These are phyloP conservation scores for Termitomyces sp. DNA, from an alignment of 768 basidiomycete species.

Conservation along the genomic window DNA sequence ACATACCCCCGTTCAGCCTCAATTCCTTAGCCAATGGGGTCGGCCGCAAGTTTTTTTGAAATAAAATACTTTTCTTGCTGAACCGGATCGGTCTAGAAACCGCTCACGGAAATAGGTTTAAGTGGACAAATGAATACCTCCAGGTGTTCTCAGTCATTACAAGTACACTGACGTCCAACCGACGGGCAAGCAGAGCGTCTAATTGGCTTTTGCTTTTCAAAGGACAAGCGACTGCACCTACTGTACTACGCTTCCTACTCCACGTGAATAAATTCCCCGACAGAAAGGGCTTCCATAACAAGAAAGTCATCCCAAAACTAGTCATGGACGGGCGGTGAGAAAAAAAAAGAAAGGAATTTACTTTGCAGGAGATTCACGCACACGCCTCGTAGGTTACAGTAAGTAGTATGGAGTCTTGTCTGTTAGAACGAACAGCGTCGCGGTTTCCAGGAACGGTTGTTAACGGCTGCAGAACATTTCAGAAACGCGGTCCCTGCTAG, in stretches of 20 bases:
- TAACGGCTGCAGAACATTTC: conserved; percentile 20
- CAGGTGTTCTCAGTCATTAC: neutral
- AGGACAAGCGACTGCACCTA: no score
- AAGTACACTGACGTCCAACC: neutral
- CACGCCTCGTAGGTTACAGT: neutral
- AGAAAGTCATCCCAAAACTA: conserved; percentile 28
- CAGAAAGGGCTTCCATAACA: conserved; percentile 31
- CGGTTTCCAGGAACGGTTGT: conserved; percentile 27
- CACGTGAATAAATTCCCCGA: no score
- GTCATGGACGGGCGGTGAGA: neutral
- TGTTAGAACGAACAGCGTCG: conserved; percentile 34
- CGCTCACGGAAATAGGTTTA: neutral
- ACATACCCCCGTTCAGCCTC: neutral
- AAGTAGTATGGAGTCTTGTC: conserved; percentile 24
- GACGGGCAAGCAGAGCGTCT: neutral
- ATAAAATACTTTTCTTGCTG: neutral
- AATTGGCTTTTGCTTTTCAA: neutral
- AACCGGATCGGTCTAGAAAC: neutral
- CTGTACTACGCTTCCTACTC: neutral
- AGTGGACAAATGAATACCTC: conserved; percentile 23
- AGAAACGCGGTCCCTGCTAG: neutral
- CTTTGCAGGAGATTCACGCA: no score
- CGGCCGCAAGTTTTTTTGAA: neutral
- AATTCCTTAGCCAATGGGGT: neutral
- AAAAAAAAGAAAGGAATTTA: no score